Evolutionary conservation across 371 early-diverging fungal species (phyloP), one percentile per base, ranked within the genome.

Genomic region (Apophysomyces trapeziformis): DNA sequence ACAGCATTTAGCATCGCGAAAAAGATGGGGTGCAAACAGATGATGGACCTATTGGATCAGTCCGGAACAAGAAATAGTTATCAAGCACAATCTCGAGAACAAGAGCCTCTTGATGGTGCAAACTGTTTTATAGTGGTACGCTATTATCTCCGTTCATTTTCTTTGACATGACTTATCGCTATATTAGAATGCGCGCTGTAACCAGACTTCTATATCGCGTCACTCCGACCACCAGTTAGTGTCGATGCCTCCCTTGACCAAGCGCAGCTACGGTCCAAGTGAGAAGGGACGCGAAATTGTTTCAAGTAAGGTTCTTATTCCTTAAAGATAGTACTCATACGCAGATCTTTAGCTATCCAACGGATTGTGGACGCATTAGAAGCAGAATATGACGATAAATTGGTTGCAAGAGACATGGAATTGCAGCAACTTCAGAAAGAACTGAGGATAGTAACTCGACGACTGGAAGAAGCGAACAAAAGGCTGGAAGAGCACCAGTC

Each of bases 1-100:
- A 97, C 98, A 0, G 95, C 97, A 9, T 71, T 97, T 57, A 93
- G 89, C 44, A 87, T 97, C 45, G 95, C 96, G 1, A 92, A 95
- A 4, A 80, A 93, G 36, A 79, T 89, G 5, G 95, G 94, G 12
- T 90, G 91, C 67, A 84, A 89, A 56, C 84, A 85, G 9, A 71
- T 96, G 11, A 87, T 93, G 1, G 77, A 89, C 57, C 68, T 93
- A 68, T 74, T 98, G 16, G 54, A 50, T 21, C 54, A 5, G 21
- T 5, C 54, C 21, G 21, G 4, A 21, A 11, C 21, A 21, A 50
- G 21, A 21, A 50, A 21, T 26, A 5, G 9, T 21, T 21, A 9
- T 21, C 54, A 50, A 8, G 7, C 9, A 7, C 54, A 21, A 5
- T 1, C 21, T 5, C 21, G 54, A 7, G 54, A 50, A 18, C 54